Base-by-base conservation (phyloP, 352 stramenopile species). In the Globisporangium megalacanthum region DNA sequence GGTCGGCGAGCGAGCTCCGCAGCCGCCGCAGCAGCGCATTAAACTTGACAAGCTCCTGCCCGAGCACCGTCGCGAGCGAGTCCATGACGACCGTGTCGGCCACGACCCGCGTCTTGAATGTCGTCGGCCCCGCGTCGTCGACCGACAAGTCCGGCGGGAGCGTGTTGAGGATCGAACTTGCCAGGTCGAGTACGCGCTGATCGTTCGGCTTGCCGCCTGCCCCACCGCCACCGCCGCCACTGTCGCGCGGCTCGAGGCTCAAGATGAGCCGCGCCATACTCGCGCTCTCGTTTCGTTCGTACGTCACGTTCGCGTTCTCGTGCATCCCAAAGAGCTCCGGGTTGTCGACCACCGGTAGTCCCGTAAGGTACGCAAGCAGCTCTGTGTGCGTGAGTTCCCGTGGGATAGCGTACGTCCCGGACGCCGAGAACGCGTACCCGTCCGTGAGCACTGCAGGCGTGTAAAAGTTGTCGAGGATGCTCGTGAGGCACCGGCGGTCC, bases 401-500 rank as follows among this genome's bases (percentile, higher is more conserved):
- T 35, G 88, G 88, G 7, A 87, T 83, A 61, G 77, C 95, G 61
- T 97, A 97, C 13, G 79, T 68, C 8, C 64, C 72, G 0, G 79
- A 84, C 0, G 74, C 79, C 19, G 82, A 94, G 65, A 97, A 96
- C 1, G 59, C 61, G 58, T 95, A 97, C n/a, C 83, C 79, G 52
- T 97, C 83, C 31, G 93, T 68, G 51, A 92, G 65, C 65, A 98
- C 84, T n/a, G 98, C 66, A 13, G 74, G 69, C 25, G 72, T 72
- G 53, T 77, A 87, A 56, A 98, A 98, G 13, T 96, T 95, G 33
- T 86, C 78, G 73, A 98, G 92, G 65, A 98, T 97, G 57, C 83
- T 97, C 44, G 89, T 90, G 68, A 98, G 97, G 3, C 91, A 96
- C 19, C 88, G 81, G 57, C 97, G 97, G 64, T 98, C 94, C 94